These are phyloP conservation scores for Metschnikowia picachoensis DNA, from an alignment of 805 yeast genomes.

Conservation along the genomic window DNA sequence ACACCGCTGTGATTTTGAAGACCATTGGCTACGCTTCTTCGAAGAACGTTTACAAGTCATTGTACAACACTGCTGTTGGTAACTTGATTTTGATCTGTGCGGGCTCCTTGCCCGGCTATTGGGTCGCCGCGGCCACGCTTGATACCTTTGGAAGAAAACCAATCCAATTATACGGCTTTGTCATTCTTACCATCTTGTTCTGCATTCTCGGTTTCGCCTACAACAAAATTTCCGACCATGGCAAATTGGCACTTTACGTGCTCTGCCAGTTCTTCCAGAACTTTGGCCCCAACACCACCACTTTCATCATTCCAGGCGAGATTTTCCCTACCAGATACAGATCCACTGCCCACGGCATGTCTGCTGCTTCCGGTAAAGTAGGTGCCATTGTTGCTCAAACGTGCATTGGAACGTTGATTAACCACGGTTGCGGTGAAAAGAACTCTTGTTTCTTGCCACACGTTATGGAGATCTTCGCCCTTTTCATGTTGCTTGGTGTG, in stretches of 20 bases:
- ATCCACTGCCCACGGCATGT: constrained; percentile 92
- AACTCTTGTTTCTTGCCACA: constrained; percentile 78
- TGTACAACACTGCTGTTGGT: constrained; percentile 84
- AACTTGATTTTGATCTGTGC: constrained; percentile 90
- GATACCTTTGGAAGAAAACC: constrained; percentile 84
- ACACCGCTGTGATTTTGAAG: constrained; percentile 72
- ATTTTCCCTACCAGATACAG: constrained; percentile 91
- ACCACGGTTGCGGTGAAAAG: constrained; percentile 69
- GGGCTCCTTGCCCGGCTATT: constrained; percentile 92
- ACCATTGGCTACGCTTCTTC: constrained; percentile 82
- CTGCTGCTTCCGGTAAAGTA: constrained; percentile 88
- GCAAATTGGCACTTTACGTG: constrained; percentile 72
- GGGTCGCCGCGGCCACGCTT: constrained; percentile 76
- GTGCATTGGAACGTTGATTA: constrained; percentile 75
- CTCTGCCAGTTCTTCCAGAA: constrained; percentile 84
- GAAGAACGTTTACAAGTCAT: constrained; percentile 60
- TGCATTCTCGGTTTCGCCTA: constrained; percentile 83
- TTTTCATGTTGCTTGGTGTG: constrained; percentile 83
- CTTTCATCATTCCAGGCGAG: constrained; percentile 90
- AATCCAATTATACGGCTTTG: constrained; percentile 73
- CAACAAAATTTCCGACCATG: constrained; percentile 61
- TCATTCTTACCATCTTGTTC: constrained; percentile 65
- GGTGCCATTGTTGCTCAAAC: constrained; percentile 94
- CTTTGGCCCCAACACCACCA: constrained; percentile 91
- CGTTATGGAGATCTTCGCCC: constrained; percentile 90